These are phyloP conservation scores for Fusarium bactridioides DNA, from an alignment of 2,329 filamentous ascomycete genomes.

Conservation along the genomic window DNA sequence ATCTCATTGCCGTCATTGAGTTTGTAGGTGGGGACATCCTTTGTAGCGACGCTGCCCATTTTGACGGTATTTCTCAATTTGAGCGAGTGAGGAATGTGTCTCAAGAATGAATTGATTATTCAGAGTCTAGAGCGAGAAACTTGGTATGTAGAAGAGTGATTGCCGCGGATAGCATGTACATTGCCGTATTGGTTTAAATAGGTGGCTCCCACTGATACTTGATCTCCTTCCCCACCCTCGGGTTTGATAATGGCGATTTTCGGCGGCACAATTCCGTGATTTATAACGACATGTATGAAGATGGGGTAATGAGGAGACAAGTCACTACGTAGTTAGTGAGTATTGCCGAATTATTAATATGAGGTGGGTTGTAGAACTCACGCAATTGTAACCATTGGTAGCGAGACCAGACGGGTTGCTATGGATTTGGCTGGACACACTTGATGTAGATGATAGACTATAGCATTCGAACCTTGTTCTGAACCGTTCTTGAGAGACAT, in stretches of 20 bases:
- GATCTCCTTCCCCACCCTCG: background rate
- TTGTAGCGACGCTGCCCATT: slow-evolving; percentile 25
- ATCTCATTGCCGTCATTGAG: slow-evolving; percentile 79
- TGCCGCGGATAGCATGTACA: background rate
- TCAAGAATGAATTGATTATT: background rate
- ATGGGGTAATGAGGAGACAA: background rate
- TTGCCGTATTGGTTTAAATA: slow-evolving; percentile 4
- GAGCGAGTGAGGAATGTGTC: background rate
- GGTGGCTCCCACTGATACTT: background rate
- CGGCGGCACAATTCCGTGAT: slow-evolving; percentile 30
- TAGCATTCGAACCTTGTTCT: background rate
- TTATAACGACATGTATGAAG: slow-evolving; percentile 4
- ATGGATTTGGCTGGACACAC: background rate
- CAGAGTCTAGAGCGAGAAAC: background rate
- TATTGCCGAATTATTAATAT: background rate
- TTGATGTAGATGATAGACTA: background rate
- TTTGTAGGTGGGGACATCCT: slow-evolving; percentile 65
- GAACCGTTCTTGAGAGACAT: background rate
- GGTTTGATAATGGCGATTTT: slow-evolving; percentile 22
- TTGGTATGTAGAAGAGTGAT: background rate
- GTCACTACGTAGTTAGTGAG: background rate
- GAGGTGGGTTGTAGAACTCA: background rate
- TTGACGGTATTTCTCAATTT: background rate
- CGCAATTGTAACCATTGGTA: background rate
- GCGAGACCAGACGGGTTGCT: background rate